A percentile compares a stretch with the other conserved stretches of the same genome.
Conservation (phyloP, 495 filamentous ascomycete species). For the Amorphotheca resinae region DNA sequence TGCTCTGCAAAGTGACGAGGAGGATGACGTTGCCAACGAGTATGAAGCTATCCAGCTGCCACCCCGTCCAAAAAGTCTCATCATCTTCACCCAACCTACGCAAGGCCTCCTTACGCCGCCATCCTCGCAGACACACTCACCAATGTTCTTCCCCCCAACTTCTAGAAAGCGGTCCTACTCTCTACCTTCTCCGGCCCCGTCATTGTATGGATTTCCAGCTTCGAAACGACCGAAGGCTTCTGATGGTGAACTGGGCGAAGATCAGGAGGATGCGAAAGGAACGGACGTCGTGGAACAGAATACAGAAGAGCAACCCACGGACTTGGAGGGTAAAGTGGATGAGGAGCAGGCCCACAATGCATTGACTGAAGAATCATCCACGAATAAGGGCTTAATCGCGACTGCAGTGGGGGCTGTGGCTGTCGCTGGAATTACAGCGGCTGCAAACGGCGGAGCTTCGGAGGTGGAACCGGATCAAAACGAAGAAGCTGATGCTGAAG, state of each 20-base stretch:
- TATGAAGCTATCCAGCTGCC: constrained; percentile 21
- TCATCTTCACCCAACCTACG: constrained; percentile 27
- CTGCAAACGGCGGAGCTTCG: constrained; percentile 14
- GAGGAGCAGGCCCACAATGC: not conserved
- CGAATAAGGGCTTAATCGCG: constrained; percentile 7
- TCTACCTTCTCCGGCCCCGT: constrained; percentile 30
- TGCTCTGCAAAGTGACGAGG: constrained; percentile 43
- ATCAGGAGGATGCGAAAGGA: not conserved
- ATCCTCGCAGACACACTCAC: constrained; percentile 19
- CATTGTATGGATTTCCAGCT: constrained; percentile 17
- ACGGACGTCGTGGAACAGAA: not conserved
- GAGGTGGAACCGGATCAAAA: constrained; percentile 20
- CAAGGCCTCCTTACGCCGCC: constrained; percentile 23
- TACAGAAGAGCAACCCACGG: not conserved
- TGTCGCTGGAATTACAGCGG: constrained; percentile 9
- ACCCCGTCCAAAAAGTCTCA: constrained; percentile 51
- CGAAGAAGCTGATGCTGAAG: constrained; percentile 26
- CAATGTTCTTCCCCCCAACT: constrained; percentile 20
- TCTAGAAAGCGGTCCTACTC: constrained; percentile 41
- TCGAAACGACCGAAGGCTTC: constrained; percentile 1
- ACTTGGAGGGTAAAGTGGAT: not conserved
- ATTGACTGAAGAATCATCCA: not conserved
- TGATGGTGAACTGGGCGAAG: constrained; percentile 1
- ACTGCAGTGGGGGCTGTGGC: constrained; percentile 12
- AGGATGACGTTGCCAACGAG: constrained; percentile 30